Evolutionary conservation across 2,329 filamentous ascomycete genomes (phyloP).

Genomic region (Ophiostoma australiae): DNA sequence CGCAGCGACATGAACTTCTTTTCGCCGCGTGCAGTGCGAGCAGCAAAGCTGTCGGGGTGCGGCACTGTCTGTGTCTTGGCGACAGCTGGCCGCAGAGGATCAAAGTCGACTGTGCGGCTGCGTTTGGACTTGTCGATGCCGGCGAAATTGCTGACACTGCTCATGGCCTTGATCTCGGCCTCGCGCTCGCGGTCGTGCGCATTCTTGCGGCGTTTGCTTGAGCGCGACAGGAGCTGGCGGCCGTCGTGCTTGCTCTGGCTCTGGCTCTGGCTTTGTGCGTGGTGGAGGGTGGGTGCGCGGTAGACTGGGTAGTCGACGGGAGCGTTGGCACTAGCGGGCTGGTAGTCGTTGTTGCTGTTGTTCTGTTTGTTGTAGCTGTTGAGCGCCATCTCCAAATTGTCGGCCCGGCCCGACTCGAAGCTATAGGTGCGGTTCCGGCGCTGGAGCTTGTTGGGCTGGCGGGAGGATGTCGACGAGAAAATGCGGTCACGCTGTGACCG

Average conservation of each 20-base stretch:
- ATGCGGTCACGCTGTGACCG: not conserved
- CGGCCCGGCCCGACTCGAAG: constrained; percentile 57
- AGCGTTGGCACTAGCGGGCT: constrained; percentile 27
- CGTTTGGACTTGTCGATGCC: constrained; percentile 1
- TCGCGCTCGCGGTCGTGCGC: constrained; percentile 68
- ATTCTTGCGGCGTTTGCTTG: constrained; percentile 73
- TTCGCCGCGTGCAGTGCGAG: constrained; percentile 33
- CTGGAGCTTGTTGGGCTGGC: constrained; percentile 43
- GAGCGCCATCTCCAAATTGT: constrained; percentile 41
- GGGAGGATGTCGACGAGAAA: not conserved
- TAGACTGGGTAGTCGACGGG: constrained; percentile 1
- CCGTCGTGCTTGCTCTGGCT: constrained; percentile 52
- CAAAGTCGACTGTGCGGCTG: constrained; percentile 41
- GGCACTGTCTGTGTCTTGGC: constrained; percentile 40
- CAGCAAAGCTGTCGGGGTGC: constrained; percentile 40
- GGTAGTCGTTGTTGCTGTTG: constrained; percentile 29
- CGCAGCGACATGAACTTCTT: constrained; percentile 25
- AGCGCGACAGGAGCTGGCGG: constrained; percentile 55
- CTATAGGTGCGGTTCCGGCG: constrained; percentile 52
- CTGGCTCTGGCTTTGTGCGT: not conserved
- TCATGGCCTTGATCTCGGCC: constrained; percentile 84
- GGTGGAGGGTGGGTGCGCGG: constrained; percentile 15
- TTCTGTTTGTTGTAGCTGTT: constrained; percentile 13
- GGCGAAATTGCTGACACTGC: constrained; percentile 37
- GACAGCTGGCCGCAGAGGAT: constrained; percentile 55